These are phyloP conservation scores for Trichocomaceae sp. DNA, from an alignment of 2,329 filamentous ascomycete species.

Conservation along the genomic window DNA sequence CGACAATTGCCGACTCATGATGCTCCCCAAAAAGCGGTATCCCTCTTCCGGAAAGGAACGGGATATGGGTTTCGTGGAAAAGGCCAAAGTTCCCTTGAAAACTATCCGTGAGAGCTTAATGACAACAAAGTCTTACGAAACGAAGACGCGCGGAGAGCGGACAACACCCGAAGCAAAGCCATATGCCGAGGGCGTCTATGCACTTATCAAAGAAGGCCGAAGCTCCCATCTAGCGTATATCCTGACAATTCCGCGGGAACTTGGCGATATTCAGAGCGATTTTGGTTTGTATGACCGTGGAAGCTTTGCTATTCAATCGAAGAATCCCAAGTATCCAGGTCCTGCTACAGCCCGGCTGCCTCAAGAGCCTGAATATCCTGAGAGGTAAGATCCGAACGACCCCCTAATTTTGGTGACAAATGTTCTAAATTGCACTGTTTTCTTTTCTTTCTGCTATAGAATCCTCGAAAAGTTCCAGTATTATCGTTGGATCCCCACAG, in stretches of 20 bases:
- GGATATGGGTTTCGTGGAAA: conserved; percentile 80
- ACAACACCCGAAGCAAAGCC: conserved; percentile 64
- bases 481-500: conserved; percentile 66
- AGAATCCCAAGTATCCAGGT: conserved; percentile 66
- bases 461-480: conserved; percentile 65
- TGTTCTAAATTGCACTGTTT: conserved; percentile 7
- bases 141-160: conserved; percentile 65
- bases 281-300: conserved; percentile 66
- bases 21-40: conserved; percentile 77
- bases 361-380: conserved; percentile 61
- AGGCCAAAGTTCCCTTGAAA: conserved; percentile 57
- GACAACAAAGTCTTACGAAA: conserved; percentile 60
- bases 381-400: conserved; percentile 48
- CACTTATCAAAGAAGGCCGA: conserved; percentile 64
- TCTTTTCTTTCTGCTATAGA: conserved; percentile 32
- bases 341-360: conserved; percentile 59
- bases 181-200: conserved; percentile 80
- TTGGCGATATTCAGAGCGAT: conserved; percentile 67
- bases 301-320: conserved; percentile 70
- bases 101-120: conserved; percentile 69
- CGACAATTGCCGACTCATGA: conserved; percentile 63
- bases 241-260: conserved; percentile 62
- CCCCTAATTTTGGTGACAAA: not conserved
- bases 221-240: conserved; percentile 75
- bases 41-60: conserved; percentile 62